phyloP scores from a whole-genome alignment of 2,329 filamentous ascomycete genomes.

The Neofusicoccum kwambonambiense region DNA sequence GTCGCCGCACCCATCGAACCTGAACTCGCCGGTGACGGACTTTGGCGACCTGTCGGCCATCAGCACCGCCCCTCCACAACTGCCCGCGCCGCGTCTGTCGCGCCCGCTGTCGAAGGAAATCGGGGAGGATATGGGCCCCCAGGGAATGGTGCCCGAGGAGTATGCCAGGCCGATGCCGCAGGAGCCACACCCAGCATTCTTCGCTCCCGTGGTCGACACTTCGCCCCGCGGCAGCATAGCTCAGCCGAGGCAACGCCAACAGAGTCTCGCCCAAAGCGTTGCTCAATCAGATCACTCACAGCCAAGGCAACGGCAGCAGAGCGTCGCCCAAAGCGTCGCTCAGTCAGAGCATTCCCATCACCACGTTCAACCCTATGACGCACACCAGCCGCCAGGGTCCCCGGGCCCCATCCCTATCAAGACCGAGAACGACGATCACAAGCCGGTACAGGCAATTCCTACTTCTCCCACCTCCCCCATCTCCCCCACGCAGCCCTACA shows the following conservation, averaged over 20 bases:
- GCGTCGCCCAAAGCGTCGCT: conserved; percentile 4
- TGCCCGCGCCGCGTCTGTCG: conserved; percentile 3
- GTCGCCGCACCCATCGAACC: conserved; percentile 21
- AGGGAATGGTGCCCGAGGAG: conserved; percentile 16
- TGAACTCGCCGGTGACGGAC: conserved; percentile 25
- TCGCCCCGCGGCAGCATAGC: conserved; percentile 13
- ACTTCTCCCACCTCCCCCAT: conserved; percentile 20
- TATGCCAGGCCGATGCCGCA: conserved; percentile 27
- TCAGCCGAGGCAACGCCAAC: conserved; percentile 19
- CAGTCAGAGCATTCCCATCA: conserved; percentile 33
- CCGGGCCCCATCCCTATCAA: conserved; percentile 25
- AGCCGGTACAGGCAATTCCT: conserved; percentile 11
- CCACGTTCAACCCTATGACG: conserved; percentile 25
- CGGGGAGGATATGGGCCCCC: not conserved
- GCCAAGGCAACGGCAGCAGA: conserved; percentile 17
- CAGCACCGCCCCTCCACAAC: conserved; percentile 22
- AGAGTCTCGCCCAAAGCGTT: conserved; percentile 3
- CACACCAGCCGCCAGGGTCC: conserved; percentile 23
- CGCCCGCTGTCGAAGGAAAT: conserved; percentile 23
- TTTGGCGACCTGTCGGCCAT: conserved; percentile 16
- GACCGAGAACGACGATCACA: conserved; percentile 22
- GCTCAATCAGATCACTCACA: conserved; percentile 32
- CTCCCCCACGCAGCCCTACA: conserved; percentile 27
- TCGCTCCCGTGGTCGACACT: conserved; percentile 19
- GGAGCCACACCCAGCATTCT: conserved; percentile 21